Conservation (phyloP, 2,329 filamentous ascomycete species). For the Hymenoscyphus albidus region DNA sequence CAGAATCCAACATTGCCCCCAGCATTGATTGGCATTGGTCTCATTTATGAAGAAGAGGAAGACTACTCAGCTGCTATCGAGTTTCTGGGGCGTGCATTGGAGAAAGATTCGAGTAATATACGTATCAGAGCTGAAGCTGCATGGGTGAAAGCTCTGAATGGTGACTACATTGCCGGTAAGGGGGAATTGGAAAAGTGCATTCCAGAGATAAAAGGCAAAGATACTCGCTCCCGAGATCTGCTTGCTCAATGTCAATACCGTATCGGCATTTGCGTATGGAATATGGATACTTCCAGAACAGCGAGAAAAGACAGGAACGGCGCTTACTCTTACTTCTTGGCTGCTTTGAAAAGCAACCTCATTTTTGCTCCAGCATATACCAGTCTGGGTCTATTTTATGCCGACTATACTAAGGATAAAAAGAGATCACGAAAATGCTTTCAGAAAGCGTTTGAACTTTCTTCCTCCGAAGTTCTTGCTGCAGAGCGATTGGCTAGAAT, state of each 20-base stretch:
- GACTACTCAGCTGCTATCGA: conserved; percentile 78
- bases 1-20: conserved; percentile 72
- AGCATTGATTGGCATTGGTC: conserved; percentile 82
- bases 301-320: conserved; percentile 77
- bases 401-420: conserved; percentile 84
- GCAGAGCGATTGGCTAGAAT: conserved; percentile 81
- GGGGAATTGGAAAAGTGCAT: conserved; percentile 69
- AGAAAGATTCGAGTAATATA: conserved; percentile 69
- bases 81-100: conserved; percentile 72
- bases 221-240: conserved; percentile 62
- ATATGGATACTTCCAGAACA: conserved; percentile 67
- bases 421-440: conserved; percentile 87
- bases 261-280: conserved; percentile 83
- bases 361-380: conserved; percentile 90
- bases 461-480: conserved; percentile 77
- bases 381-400: conserved; percentile 83
- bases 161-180: conserved; percentile 66
- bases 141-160: conserved; percentile 84
- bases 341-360: conserved; percentile 78
- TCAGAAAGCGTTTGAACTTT: conserved; percentile 93
- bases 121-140: conserved; percentile 81
- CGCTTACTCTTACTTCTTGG: conserved; percentile 79
- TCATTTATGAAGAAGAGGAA: conserved; percentile 91
- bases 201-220: conserved; percentile 58
- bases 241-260: conserved; percentile 83